Conservation (phyloP, 495 filamentous ascomycete species). For the Lepraria neglecta region DNA sequence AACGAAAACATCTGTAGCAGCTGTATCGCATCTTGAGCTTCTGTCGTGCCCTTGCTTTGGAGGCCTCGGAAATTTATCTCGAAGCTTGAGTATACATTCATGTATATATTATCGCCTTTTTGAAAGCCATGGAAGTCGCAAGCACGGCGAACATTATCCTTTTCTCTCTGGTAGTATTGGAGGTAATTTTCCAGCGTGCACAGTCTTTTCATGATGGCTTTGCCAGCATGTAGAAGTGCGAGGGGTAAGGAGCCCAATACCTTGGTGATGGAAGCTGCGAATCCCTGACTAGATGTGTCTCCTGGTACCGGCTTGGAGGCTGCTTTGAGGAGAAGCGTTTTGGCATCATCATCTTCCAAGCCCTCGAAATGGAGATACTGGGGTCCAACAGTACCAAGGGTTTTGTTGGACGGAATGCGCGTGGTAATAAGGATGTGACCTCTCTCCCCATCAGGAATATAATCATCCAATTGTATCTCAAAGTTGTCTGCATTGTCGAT, state of each 20-base stretch:
- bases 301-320: constrained; percentile 31
- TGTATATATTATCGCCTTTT: constrained; percentile 24
- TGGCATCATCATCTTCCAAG: constrained; percentile 33
- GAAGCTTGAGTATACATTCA: constrained; percentile 34
- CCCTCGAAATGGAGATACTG: constrained; percentile 31
- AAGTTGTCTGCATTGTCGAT: constrained; percentile 41
- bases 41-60: constrained; percentile 18
- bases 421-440: constrained; percentile 40
- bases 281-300: constrained; percentile 13
- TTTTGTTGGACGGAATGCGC: constrained; percentile 28
- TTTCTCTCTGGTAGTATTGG: constrained; percentile 28
- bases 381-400: constrained; percentile 28
- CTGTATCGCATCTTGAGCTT: constrained; percentile 34
- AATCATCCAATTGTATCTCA: constrained; percentile 28
- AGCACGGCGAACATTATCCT: constrained; percentile 28
- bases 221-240: constrained; percentile 39
- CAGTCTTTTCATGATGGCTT: constrained; percentile 18
- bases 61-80: constrained; percentile 33
- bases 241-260: constrained; percentile 35
- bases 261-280: constrained; percentile 30
- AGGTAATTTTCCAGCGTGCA: constrained; percentile 28
- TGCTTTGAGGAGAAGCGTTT: constrained; percentile 38
- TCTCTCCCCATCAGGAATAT: constrained; percentile 33
- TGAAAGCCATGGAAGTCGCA: constrained; percentile 18
- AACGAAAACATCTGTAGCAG: constrained; percentile 40